A percentile compares a stretch with the other conserved stretches of the same genome.
These are phyloP conservation scores for Colletotrichum tanaceti DNA, from an alignment of 2,329 filamentous ascomycete genomes.

Conservation along the genomic window DNA sequence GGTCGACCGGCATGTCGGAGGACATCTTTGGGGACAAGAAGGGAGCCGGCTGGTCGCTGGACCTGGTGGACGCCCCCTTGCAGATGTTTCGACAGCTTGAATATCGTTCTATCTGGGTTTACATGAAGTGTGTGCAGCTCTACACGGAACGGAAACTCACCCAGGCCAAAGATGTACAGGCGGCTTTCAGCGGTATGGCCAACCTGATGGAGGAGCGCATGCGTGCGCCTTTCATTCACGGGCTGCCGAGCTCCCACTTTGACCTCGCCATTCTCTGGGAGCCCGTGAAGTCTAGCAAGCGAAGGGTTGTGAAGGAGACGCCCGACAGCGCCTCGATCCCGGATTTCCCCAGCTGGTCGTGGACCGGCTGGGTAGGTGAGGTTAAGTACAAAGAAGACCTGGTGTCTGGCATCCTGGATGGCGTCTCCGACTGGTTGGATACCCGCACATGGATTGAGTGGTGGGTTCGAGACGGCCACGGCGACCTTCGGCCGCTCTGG, in stretches of 20 bases:
- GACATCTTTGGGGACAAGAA: conserved; percentile 46
- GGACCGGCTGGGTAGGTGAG: conserved; percentile 49
- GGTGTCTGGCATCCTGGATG: conserved; percentile 44
- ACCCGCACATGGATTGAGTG: conserved; percentile 52
- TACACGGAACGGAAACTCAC: conserved; percentile 47
- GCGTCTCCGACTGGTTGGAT: conserved; percentile 50
- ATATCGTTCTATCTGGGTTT: conserved; percentile 46
- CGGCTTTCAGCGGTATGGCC: conserved; percentile 50
- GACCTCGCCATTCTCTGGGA: conserved; percentile 52
- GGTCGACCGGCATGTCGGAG: conserved; percentile 44
- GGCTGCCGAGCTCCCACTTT: conserved; percentile 50
- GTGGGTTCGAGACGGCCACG: conserved; percentile 49
- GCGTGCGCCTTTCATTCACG: conserved; percentile 45
- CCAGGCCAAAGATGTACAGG: conserved; percentile 46
- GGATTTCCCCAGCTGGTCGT: conserved; percentile 52
- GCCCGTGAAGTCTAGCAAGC: conserved; percentile 24
- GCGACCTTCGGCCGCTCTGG: conserved; percentile 48
- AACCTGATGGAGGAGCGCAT: conserved; percentile 45
- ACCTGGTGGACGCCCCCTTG: conserved; percentile 46
- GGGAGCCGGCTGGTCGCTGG: conserved; percentile 46
- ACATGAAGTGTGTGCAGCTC: conserved; percentile 47
- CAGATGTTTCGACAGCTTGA: conserved; percentile 45
- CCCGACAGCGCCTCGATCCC: conserved; percentile 3
- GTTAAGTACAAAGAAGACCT: conserved; percentile 42
- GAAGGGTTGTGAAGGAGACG: background rate